phyloP scores from a whole-genome alignment of 306 rosid genomes.

The Pachyrhizus erosus region DNA sequence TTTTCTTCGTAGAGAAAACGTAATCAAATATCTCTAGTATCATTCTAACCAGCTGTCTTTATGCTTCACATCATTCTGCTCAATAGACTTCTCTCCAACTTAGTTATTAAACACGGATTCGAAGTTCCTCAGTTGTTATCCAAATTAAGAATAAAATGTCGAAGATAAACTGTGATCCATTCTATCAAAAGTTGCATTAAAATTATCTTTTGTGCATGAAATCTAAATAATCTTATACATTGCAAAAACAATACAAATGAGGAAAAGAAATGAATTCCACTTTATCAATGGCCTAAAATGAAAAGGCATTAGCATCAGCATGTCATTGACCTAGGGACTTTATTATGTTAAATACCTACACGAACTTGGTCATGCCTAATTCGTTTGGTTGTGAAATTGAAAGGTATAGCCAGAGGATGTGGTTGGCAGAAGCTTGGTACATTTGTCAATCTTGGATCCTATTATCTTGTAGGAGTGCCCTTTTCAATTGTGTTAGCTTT shows the following conservation, averaged over 20 bases:
- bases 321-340: neutral
- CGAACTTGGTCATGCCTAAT: neutral
- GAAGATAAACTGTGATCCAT: neutral
- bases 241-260: neutral
- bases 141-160: neutral
- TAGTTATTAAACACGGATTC: neutral
- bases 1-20: no score
- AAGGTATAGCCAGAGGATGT: constrained; percentile 47
- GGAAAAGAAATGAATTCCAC: neutral
- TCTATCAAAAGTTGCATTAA: neutral
- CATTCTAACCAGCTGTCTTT: neutral
- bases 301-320: neutral
- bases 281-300: neutral
- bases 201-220: neutral
- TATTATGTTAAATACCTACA: neutral
- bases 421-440: constrained; percentile 54
- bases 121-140: neutral
- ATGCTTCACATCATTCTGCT: neutral
- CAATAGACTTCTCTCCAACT: neutral
- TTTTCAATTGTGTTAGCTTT: constrained; percentile 34
- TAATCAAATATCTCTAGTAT: neutral
- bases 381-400: neutral
- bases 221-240: neutral
- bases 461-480: neutral
- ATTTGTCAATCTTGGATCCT: constrained; percentile 40